These are phyloP conservation scores for Epichloe aotearoae DNA, from an alignment of 2,329 filamentous ascomycete species.

Conservation along the genomic window DNA sequence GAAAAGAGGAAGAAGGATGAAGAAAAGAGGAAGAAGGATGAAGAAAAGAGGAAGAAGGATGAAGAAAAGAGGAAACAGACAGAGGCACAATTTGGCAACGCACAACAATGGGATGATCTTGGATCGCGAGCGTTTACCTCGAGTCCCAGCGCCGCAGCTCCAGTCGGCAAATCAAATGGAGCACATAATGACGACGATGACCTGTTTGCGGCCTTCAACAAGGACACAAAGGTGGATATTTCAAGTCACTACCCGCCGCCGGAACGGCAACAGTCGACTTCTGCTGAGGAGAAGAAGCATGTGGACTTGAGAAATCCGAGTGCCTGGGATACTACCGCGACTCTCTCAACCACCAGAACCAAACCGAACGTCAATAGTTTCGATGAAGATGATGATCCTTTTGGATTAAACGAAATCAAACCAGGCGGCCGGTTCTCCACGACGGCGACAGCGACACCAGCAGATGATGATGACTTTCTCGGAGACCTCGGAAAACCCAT, in stretches of 20 bases:
- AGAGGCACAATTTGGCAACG: conserved; percentile 66
- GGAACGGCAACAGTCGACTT: conserved; percentile 30
- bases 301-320: conserved; percentile 40
- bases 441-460: conserved; percentile 14
- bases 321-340: conserved; percentile 31
- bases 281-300: conserved; percentile 25
- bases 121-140: conserved; percentile 39
- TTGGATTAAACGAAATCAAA: conserved; percentile 59
- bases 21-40: conserved; percentile 63
- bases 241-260: conserved; percentile 50
- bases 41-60: conserved; percentile 60
- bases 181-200: conserved; percentile 36
- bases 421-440: conserved; percentile 16
- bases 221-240: conserved; percentile 53
- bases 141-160: conserved; percentile 16
- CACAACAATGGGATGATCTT: conserved; percentile 63
- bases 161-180: conserved; percentile 8
- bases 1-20: conserved; percentile 63
- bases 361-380: conserved; percentile 21
- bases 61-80: conserved; percentile 58
- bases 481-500: conserved; percentile 53
- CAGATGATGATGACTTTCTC: conserved; percentile 52
- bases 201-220: conserved; percentile 54
- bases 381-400: conserved; percentile 75
- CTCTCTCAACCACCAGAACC: conserved; percentile 8